Evolutionary conservation across 257 asterid genomes (phyloP), one percentile per base, ranked within the genome.

Genomic region (Solanum neorickii): DNA sequence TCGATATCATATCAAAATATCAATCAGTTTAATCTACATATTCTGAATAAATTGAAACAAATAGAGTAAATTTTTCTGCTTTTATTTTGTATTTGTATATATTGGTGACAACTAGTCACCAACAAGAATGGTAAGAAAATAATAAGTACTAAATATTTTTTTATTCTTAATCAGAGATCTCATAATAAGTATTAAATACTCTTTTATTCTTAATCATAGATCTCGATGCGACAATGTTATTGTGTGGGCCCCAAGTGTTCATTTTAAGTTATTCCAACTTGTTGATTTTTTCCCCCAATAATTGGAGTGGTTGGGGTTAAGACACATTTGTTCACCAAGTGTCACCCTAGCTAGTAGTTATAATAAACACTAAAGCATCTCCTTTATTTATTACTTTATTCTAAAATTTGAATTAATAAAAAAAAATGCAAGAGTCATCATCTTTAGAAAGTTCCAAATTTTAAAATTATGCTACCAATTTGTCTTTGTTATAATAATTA

Each of bases 161-260:
- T 52, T 23, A 6, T 52, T 1, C 0, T 52, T 52, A 52, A 52
- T 18, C 1, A 18, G 1, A 52, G 7, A 14, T 14, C 0, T 8
- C 59, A 52, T 52, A 52, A 52, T 52, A 52, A 16, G 10, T 52
- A 52, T 3, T 16, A 52, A 52, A 0, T 52, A 52, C 1, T 56
- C 0, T 7, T 52, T 56, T 23, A 7, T 52, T 1, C 0, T 52
- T 52, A 52, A 52, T 52, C 1, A 52, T 2, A 52, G 3, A 5
- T 14, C 3, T 41, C 59, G 16, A 46, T 46, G 16, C 4, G 1
- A 44, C 0, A 46, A 46, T 4, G 13, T 52, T 18, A 18, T 56
- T 56, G 62, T 59, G 4, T 59, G 14, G 44, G 25, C 16, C 74
- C n/a, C 44, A 70, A 31, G n/a, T 16, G 10, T 70, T 70, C 16